phyloP scores from a whole-genome alignment of 805 yeast genomes.

The Schizosaccharomyces japonicus region DNA sequence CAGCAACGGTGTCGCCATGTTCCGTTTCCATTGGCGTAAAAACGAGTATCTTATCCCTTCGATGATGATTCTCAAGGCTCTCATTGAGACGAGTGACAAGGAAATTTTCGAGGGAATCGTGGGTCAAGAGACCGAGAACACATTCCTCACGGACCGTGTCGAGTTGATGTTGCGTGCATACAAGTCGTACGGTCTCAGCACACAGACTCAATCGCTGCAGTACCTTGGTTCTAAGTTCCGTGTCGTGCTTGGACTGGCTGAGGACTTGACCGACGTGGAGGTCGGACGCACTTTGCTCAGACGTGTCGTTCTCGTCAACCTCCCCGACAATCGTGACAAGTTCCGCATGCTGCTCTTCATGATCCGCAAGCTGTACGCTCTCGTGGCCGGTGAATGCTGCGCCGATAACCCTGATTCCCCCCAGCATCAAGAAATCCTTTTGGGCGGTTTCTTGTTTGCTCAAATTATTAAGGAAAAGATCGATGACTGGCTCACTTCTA shows the following conservation, averaged over 20 bases:
- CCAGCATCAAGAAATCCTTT: conserved; percentile 87
- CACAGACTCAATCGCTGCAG: conserved; percentile 74
- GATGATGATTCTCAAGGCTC: conserved; percentile 72
- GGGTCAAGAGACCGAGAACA: conserved; percentile 65
- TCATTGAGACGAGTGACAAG: conserved; percentile 73
- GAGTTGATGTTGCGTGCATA: conserved; percentile 75
- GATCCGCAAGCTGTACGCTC: conserved; percentile 81
- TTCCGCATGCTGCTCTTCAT: conserved; percentile 71
- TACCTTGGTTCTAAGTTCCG: conserved; percentile 90
- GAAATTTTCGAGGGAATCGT: conserved; percentile 91
- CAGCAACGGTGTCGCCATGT: conserved; percentile 85
- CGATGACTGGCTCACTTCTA: conserved; percentile 65
- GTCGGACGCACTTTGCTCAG: conserved; percentile 69
- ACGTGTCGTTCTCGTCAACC: conserved; percentile 74
- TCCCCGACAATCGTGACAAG: conserved; percentile 46
- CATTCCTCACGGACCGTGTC: conserved; percentile 92
- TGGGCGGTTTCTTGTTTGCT: conserved; percentile 90
- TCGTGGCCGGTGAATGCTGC: conserved; percentile 89
- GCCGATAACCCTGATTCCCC: conserved; percentile 98
- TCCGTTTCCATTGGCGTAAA: conserved; percentile 91
- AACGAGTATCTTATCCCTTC: conserved; percentile 88
- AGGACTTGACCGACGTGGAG: conserved; percentile 68
- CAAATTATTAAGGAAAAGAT: conserved; percentile 91
- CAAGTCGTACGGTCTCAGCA: conserved; percentile 54
- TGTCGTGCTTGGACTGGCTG: conserved; percentile 70